Evolutionary conservation across 257 asterid species (phyloP).

Genomic region (Asclepias syriaca): DNA sequence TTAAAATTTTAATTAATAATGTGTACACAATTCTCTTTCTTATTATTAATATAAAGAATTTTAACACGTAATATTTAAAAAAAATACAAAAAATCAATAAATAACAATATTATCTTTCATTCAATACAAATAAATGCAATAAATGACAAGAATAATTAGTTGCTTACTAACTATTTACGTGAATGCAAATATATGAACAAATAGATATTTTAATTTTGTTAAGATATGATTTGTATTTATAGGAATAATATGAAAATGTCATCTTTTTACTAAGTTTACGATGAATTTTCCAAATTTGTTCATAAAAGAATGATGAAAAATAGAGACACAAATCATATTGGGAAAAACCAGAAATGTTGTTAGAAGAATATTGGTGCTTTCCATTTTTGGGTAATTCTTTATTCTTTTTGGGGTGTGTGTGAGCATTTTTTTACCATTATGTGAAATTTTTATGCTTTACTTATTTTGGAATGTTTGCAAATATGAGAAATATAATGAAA

Average conservation of each 20-base stretch:
- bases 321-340: not conserved
- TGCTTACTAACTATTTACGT: not conserved
- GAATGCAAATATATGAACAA: not conserved
- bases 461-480: not conserved
- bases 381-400: not conserved
- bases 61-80: not conserved
- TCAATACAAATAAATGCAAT: not conserved
- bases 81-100: not conserved
- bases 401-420: no score
- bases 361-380: not conserved
- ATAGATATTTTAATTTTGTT: constrained; percentile 8
- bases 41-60: not conserved
- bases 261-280: constrained; percentile 6
- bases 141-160: not conserved
- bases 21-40: not conserved
- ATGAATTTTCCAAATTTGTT: not conserved
- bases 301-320: constrained; percentile 6
- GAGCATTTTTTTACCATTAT: not conserved
- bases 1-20: no score
- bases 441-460: not conserved
- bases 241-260: not conserved
- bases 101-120: not conserved
- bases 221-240: constrained; percentile 1
- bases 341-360: not conserved
- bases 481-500: not conserved